Evolutionary conservation across 257 asterid genomes (phyloP).

Genomic region (Thymus quinquecostatus): DNA sequence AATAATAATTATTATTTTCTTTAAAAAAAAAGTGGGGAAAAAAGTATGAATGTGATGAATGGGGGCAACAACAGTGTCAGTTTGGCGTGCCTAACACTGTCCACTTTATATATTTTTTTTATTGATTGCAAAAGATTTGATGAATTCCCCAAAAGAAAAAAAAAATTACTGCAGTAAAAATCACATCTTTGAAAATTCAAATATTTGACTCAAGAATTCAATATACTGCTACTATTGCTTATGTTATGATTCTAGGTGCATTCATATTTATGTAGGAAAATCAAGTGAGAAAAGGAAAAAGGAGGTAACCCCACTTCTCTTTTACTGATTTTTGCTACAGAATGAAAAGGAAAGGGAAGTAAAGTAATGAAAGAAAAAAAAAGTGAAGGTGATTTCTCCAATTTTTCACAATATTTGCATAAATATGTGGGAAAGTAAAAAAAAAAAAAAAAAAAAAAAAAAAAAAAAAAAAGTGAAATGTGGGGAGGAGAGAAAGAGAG

Average conservation of each 20-base stretch:
- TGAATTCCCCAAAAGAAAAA: background rate
- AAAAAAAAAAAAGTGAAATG: conserved; percentile 15
- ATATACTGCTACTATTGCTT: no score
- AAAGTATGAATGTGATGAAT: conserved; percentile 34
- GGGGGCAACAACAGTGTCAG: conserved; percentile 62
- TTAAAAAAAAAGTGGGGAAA: background rate
- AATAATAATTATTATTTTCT: background rate
- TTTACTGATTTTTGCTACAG: conserved; percentile 36
- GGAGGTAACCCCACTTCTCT: conserved; percentile 41
- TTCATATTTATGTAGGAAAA: background rate
- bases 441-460: conserved; percentile 12
- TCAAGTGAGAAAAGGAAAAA: conserved; percentile 17
- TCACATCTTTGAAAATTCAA: background rate
- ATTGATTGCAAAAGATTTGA: conserved; percentile 27
- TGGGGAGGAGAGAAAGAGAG: conserved; percentile 21
- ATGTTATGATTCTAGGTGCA: background rate
- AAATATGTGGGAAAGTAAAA: conserved; percentile 33
- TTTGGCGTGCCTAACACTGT: conserved; percentile 82
- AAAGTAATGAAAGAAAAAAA: background rate
- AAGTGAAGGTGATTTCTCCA: conserved; percentile 18
- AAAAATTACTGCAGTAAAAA: background rate
- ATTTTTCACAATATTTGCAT: background rate
- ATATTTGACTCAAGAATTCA: background rate
- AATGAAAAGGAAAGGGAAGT: conserved; percentile 17
- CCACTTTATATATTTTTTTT: conserved; percentile 32